Base-by-base conservation (phyloP, 1,284 basidiomycete genomes). In the Rhodotorula sp. region DNA sequence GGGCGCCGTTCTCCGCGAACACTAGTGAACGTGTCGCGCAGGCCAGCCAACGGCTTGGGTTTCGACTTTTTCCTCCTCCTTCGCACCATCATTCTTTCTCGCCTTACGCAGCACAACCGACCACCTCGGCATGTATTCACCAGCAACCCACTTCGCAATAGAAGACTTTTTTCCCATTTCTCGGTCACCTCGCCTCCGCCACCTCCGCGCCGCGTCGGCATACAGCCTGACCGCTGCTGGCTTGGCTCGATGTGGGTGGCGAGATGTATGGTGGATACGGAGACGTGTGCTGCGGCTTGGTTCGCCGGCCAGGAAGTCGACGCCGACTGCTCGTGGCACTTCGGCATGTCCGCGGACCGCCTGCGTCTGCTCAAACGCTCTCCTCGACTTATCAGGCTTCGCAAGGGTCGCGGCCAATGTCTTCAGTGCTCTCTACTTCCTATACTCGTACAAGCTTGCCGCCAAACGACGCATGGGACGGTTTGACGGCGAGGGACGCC, bases 1-100 rank as follows among this genome's bases (percentile, higher is more conserved):
- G 65, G 82, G 82, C 15, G 71, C 73, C 20, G 71, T 68, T 7
- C 54, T 72, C 36, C 36, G 27, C 20, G 73, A 72, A 59, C 60
- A 61, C 61, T 61, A 66, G 55, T 68, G 64, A 59, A 32, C 15
- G 49, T 27, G 29, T 47, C 29, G 32, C 39, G 30, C 30, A 19
- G 6, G 36, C 55, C 32, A 34, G 55, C 27, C n/a, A 30, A 59
- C 30, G 30, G 57, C 29, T 13, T 15, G 17, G 39, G 9, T 44
- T 44, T 52, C 8, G 8, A 17, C 47, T 60, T 44, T 51, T 49
- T n/a, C n/a, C n/a, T n/a, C n/a, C 24, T 59, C 46, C 49, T 49
- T 20, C 47, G 6, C 20, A 22, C 7, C 30, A 13, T 32, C 32
- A 24, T 36, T 20, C 48, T 24, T 48, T 32, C 27, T 51, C 49